Percentiles rank a stretch among this genome's conserved stretches.
phyloP scores from a whole-genome alignment of 1,284 basidiomycete genomes.

The Moniliophthora roreri region DNA sequence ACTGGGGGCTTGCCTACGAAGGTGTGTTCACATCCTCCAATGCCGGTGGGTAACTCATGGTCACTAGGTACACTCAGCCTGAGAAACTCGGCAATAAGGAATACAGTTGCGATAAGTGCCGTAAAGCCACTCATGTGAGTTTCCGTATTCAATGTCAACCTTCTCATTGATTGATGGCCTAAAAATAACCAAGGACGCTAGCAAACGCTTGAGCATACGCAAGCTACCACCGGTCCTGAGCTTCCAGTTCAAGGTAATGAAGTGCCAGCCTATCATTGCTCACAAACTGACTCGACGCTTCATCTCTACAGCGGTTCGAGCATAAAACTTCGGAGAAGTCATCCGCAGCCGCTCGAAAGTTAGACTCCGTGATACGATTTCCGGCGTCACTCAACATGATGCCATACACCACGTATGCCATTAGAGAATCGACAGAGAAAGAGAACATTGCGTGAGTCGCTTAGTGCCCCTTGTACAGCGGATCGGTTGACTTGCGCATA shows the following conservation, averaged over 20 bases:
- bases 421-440: constrained; percentile 47
- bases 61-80: constrained; percentile 67
- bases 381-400: constrained; percentile 87
- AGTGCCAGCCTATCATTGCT: neutral
- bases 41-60: constrained; percentile 11
- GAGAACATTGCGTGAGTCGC: constrained; percentile 31
- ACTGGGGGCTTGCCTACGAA: constrained; percentile 66
- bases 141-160: constrained; percentile 7
- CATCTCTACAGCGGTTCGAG: constrained; percentile 77
- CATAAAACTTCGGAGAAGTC: constrained; percentile 74
- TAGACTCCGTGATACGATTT: constrained; percentile 84
- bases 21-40: constrained; percentile 38
- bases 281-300: constrained; percentile 4
- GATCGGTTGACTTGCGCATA: neutral
- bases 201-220: constrained; percentile 82
- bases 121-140: constrained; percentile 61
- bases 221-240: constrained; percentile 89
- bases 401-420: constrained; percentile 72
- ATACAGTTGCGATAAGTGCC: constrained; percentile 75
- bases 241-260: constrained; percentile 88
- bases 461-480: constrained; percentile 31
- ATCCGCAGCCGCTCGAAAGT: constrained; percentile 67
- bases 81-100: constrained; percentile 74
- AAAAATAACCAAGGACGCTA: constrained; percentile 56
- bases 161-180: constrained; percentile 13